Conservation (phyloP, 176 grass and related monocot genomes). For the Urochloa ruziziensis region DNA sequence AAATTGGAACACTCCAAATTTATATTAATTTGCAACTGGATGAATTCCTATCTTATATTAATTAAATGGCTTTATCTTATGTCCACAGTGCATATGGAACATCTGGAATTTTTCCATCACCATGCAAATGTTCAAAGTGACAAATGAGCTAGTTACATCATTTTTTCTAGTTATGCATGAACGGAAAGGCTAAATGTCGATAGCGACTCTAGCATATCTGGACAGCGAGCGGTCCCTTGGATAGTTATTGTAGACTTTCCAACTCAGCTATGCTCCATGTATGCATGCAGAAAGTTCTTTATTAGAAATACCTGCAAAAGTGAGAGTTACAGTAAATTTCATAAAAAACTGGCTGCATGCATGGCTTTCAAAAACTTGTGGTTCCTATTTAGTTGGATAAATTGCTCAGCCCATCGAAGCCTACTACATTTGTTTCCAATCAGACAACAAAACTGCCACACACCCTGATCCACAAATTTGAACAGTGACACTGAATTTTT, state of each 20-base stretch:
- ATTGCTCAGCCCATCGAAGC: background rate
- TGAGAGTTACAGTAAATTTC: background rate
- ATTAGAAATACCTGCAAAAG: background rate
- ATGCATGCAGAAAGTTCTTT: background rate
- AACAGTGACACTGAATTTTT: background rate
- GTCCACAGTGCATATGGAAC: background rate
- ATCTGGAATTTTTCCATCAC: background rate
- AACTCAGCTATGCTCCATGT: background rate
- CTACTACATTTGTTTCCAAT: background rate
- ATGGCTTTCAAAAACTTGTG: background rate
- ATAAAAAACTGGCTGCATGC: background rate
- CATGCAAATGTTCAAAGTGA: background rate
- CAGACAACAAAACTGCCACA: background rate
- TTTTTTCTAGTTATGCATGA: background rate
- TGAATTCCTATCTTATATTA: background rate
- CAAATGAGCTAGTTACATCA: background rate
- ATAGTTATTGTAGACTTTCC: background rate
- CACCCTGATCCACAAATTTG: background rate
- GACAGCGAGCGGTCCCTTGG: background rate
- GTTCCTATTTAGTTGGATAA: background rate
- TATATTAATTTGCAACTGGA: background rate
- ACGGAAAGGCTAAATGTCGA: no score
- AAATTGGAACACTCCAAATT: background rate
- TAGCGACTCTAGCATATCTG: background rate
- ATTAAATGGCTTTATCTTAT: background rate